These are phyloP conservation scores for Talaromyces funiculosus DNA, from an alignment of 2,329 filamentous ascomycete species.

Conservation along the genomic window DNA sequence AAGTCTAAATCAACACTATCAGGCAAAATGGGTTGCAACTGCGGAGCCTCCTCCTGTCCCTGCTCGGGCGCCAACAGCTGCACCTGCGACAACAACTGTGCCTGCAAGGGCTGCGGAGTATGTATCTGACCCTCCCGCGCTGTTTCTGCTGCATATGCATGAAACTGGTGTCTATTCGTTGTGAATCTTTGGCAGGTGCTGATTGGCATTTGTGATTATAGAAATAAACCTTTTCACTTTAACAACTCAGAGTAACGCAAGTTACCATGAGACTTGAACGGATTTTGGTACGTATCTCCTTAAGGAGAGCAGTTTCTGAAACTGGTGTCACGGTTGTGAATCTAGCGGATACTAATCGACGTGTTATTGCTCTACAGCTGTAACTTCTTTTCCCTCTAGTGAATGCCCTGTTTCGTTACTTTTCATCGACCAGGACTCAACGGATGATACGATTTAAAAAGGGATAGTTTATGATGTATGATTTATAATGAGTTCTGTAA, in stretches of 20 bases:
- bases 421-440: too few species aligned
- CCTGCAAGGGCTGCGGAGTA: constrained; percentile 38
- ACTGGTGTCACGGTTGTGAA: constrained; percentile 5
- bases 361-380: constrained; percentile 3
- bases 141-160: background rate
- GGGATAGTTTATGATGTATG: too few species aligned
- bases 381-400: background rate
- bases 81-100: constrained; percentile 29
- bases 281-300: constrained; percentile 25
- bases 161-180: constrained; percentile 5
- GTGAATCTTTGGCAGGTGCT: background rate
- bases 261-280: background rate
- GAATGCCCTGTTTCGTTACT: too few species aligned
- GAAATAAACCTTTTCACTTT: background rate
- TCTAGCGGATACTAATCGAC: constrained; percentile 2
- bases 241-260: background rate
- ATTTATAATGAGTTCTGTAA: too few species aligned
- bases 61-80: constrained; percentile 29
- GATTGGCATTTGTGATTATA: background rate
- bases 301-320: background rate
- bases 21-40: constrained; percentile 29
- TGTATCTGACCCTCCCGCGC: constrained; percentile 11
- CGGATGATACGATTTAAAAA: too few species aligned
- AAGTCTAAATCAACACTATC: background rate
- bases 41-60: constrained; percentile 27